A percentile compares a stretch with the other conserved stretches of the same genome.
Evolutionary conservation across 2,329 filamentous ascomycete genomes (phyloP).

Genomic region (Venturia aucupariae): DNA sequence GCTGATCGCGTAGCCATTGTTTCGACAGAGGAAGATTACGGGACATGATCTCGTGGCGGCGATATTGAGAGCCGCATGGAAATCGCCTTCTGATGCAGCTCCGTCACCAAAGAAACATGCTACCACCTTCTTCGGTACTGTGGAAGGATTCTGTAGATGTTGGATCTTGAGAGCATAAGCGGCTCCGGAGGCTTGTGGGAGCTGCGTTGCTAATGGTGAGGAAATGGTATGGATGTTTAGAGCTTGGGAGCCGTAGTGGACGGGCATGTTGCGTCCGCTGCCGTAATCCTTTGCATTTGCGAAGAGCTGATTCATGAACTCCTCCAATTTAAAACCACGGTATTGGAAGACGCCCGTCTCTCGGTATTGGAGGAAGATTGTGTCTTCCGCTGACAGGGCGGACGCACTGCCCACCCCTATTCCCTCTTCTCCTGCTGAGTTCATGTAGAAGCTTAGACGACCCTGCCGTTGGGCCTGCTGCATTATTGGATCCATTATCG

Average conservation of each 20-base stretch:
- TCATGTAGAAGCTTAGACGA: conserved; percentile 91
- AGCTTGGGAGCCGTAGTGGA: conserved; percentile 82
- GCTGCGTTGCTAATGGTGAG: conserved; percentile 77
- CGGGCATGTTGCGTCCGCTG: conserved; percentile 87
- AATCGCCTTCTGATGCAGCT: conserved; percentile 83
- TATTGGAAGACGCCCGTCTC: conserved; percentile 88
- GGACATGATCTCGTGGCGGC: conserved; percentile 83
- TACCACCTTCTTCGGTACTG: conserved; percentile 55
- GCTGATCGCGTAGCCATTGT: conserved; percentile 87
- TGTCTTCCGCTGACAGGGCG: conserved; percentile 72
- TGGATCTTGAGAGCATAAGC: conserved; percentile 84
- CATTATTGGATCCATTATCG: conserved; percentile 93
- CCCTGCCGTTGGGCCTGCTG: conserved; percentile 95
- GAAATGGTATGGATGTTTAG: conserved; percentile 85
- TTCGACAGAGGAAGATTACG: conserved; percentile 81
- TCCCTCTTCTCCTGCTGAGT: conserved; percentile 85
- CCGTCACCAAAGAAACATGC: conserved; percentile 87
- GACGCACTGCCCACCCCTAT: conserved; percentile 84
- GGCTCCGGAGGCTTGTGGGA: conserved; percentile 78
- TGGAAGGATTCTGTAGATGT: conserved; percentile 58
- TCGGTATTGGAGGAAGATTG: conserved; percentile 89
- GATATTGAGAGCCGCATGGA: conserved; percentile 85
- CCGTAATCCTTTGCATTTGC: conserved; percentile 74
- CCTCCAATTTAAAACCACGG: conserved; percentile 72
- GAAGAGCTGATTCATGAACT: conserved; percentile 96